Evolutionary conservation across 2,329 filamentous ascomycete genomes (phyloP).

Genomic region (Pseudocercospora eumusae): DNA sequence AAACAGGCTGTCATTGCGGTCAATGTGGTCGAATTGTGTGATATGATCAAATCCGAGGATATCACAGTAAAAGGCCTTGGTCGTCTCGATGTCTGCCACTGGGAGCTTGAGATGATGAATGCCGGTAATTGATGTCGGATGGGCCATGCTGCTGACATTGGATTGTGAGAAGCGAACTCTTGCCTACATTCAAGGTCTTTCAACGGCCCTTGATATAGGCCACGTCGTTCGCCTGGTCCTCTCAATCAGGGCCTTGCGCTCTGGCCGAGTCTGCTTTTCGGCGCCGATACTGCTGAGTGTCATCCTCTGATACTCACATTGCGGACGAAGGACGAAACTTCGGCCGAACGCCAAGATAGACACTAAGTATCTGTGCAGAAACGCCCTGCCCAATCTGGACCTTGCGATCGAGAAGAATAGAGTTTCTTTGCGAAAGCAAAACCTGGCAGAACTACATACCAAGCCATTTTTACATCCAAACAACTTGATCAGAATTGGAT

Average conservation of each 20-base stretch:
- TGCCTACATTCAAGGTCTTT: background rate
- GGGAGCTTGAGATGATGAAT: conserved; percentile 9
- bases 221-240: background rate
- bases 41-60: background rate
- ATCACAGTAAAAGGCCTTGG: background rate
- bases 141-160: background rate
- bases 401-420: conserved; percentile 4
- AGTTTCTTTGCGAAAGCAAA: background rate
- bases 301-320: background rate
- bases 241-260: background rate
- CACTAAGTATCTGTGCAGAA: background rate
- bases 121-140: background rate
- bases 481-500: background rate
- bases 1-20: background rate
- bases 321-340: background rate
- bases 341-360: background rate
- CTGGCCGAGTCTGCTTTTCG: background rate
- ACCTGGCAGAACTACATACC: conserved; percentile 4
- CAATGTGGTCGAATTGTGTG: conserved; percentile 1
- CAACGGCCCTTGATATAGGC: background rate
- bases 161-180: background rate
- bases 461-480: background rate
- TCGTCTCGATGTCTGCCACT: background rate
- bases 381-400: background rate
- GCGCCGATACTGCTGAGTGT: background rate